Conservation (phyloP, 139 green algal genomes). For the Pedinophyceae sp. region DNA sequence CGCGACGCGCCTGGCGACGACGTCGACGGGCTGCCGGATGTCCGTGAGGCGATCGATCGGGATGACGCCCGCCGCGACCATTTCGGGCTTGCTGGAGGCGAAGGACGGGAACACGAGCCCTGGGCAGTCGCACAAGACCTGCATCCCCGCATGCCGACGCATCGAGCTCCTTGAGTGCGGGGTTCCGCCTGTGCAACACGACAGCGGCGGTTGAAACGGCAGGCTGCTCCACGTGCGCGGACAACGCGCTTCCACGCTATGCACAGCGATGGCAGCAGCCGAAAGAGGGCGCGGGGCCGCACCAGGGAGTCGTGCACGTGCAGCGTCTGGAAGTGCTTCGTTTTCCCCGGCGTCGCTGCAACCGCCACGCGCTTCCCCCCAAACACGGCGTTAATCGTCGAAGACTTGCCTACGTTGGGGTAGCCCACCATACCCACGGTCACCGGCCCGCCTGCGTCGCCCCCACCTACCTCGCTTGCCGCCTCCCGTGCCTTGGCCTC, state of each 20-base stretch:
- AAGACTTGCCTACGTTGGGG: slow-evolving; percentile 93
- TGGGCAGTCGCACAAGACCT: slow-evolving; percentile 6
- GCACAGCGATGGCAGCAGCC: neutral
- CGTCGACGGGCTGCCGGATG: slow-evolving; percentile 49
- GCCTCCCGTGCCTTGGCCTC: neutral
- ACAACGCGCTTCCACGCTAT: neutral
- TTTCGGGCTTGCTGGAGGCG: slow-evolving; percentile 71
- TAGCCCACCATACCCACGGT: slow-evolving; percentile 86
- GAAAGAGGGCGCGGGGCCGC: too few relatives aligned
- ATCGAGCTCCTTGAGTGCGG: too few relatives aligned
- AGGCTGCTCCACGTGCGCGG: neutral
- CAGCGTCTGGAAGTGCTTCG: slow-evolving; percentile 98
- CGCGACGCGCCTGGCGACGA: slow-evolving; percentile 36
- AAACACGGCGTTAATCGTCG: slow-evolving; percentile 88
- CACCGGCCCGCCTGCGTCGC: slow-evolving; percentile 14
- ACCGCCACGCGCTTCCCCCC: slow-evolving; percentile 91
- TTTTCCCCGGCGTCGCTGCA: slow-evolving; percentile 89
- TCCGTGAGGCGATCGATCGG: slow-evolving; percentile 93
- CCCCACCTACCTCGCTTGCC: neutral
- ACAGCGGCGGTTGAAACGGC: neutral
- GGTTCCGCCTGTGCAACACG: too few relatives aligned
- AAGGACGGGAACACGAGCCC: slow-evolving; percentile 88
- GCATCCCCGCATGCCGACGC: neutral
- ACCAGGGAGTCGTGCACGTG: slow-evolving; percentile 31
- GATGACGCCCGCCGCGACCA: slow-evolving; percentile 91